Conservation (phyloP, 768 basidiomycete genomes). For the Leucocoprinus sp. region DNA sequence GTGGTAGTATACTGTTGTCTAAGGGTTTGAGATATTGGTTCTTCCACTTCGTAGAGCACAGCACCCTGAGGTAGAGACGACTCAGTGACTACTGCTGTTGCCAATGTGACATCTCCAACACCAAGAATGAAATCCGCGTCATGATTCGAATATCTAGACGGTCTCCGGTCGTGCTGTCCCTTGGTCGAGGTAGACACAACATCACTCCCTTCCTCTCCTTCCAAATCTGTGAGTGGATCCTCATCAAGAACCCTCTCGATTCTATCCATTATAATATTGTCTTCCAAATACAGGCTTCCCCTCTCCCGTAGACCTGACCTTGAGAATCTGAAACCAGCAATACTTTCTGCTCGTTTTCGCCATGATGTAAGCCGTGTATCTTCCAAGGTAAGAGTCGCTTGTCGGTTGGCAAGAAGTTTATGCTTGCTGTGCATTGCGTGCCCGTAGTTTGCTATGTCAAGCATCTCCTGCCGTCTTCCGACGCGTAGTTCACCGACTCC, state of each 20-base stretch:
- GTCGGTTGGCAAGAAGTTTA: conserved; percentile 20
- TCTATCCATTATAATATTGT: conserved; percentile 35
- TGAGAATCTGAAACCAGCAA: conserved; percentile 35
- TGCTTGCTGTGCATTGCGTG: conserved; percentile 39
- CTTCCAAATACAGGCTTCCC: conserved; percentile 64
- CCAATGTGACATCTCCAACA: conserved; percentile 17
- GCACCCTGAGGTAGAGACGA: conserved; percentile 7
- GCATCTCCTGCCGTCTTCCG: conserved; percentile 70
- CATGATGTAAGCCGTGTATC: conserved; percentile 19
- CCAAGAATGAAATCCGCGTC: conserved; percentile 18
- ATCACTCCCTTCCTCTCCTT: conserved; percentile 41
- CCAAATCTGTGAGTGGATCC: conserved; percentile 65
- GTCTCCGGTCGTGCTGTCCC: conserved; percentile 7
- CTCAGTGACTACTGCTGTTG: conserved; percentile 15
- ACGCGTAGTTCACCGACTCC: conserved; percentile 82
- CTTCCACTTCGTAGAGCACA: neutral
- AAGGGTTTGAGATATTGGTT: neutral
- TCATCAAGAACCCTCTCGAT: conserved; percentile 65
- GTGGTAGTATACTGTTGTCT: conserved; percentile 1
- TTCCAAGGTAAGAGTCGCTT: conserved; percentile 16
- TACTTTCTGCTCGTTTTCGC: conserved; percentile 61
- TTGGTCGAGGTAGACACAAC: conserved; percentile 23
- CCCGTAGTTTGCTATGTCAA: conserved; percentile 82
- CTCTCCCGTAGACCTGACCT: conserved; percentile 44
- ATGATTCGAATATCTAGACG: conserved; percentile 18